Percentiles rank a stretch among this genome's conserved stretches.
Conservation (phyloP, 129 eudicot species). For the Silybum marianum region DNA sequence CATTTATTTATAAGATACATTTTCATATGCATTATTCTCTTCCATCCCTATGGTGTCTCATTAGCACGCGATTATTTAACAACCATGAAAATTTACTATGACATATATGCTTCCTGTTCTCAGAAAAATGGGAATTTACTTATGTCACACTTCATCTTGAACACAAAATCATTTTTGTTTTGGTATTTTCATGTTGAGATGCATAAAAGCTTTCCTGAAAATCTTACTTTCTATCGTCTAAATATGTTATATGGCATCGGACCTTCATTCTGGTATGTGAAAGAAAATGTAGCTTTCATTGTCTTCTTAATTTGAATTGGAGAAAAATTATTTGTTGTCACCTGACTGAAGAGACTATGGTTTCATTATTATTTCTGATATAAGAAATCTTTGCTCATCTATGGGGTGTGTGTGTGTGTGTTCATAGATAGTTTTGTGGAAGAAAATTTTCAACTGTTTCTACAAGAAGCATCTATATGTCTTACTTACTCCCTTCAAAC, state of each 20-base stretch:
- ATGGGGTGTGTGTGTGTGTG: slow-evolving; percentile 6
- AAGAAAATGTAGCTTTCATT: background rate
- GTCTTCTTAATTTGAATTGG: slow-evolving; percentile 2
- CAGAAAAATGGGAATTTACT: background rate
- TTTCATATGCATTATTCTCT: background rate
- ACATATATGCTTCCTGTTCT: slow-evolving; percentile 15
- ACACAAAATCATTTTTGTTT: background rate
- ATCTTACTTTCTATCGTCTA: background rate
- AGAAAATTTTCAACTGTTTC: background rate
- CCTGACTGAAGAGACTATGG: slow-evolving; percentile 11
- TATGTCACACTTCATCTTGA: background rate
- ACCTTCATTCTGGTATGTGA: background rate
- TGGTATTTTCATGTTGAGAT: slow-evolving; percentile 6
- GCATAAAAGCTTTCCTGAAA: background rate
- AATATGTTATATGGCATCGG: background rate
- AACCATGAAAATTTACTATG: background rate
- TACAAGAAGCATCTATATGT: slow-evolving; percentile 23
- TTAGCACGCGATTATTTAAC: background rate
- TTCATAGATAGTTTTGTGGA: background rate
- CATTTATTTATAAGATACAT: background rate
- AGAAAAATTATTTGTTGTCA: slow-evolving; percentile 7
- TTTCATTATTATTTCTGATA: background rate
- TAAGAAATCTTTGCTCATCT: background rate
- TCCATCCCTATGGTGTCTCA: background rate
- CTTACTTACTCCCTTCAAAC: slow-evolving; percentile 15